Conservation (phyloP, 1,139 yeast genomes). For the Arxiozyma telluris region DNA sequence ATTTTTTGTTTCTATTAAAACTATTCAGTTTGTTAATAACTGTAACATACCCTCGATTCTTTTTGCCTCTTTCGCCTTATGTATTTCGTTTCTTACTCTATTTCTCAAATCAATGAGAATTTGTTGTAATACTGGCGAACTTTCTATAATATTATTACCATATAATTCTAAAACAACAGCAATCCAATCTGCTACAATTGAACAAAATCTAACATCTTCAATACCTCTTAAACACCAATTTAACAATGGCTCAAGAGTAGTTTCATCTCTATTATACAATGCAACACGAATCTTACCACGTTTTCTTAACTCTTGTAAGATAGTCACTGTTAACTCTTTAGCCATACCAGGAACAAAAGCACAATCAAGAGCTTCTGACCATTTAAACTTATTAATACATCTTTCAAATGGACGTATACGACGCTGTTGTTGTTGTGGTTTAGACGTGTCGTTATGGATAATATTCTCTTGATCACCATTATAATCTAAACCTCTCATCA, state of each 20-base stretch:
- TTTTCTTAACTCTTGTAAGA: conserved; percentile 72
- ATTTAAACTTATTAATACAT: conserved; percentile 75
- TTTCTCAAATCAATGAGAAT: conserved; percentile 51
- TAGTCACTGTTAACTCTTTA: conserved; percentile 69
- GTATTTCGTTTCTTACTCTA: conserved; percentile 59
- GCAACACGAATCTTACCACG: conserved; percentile 82
- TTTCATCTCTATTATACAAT: conserved; percentile 74
- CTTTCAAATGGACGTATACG: conserved; percentile 75
- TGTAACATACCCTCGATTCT: conserved; percentile 91
- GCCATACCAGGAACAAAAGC: conserved; percentile 75
- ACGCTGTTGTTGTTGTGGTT: conserved; percentile 38
- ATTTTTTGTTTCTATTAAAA: not conserved
- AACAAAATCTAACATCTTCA: conserved; percentile 71
- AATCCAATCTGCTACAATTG: conserved; percentile 72
- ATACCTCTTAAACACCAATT: conserved; percentile 73
- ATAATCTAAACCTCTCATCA: conserved; percentile 88
- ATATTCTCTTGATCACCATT: conserved; percentile 81
- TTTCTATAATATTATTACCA: conserved; percentile 52
- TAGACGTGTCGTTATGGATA: conserved; percentile 47
- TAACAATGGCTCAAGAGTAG: conserved; percentile 71
- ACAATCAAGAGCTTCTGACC: conserved; percentile 86
- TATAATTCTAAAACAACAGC: conserved; percentile 77
- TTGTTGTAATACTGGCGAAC: conserved; percentile 73
- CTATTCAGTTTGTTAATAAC: conserved; percentile 41
- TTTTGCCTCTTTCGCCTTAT: conserved; percentile 78